Percentiles rank a stretch among this genome's conserved stretches.
phyloP scores from a whole-genome alignment of 306 rosid species.

The Fragaria ananassa region DNA sequence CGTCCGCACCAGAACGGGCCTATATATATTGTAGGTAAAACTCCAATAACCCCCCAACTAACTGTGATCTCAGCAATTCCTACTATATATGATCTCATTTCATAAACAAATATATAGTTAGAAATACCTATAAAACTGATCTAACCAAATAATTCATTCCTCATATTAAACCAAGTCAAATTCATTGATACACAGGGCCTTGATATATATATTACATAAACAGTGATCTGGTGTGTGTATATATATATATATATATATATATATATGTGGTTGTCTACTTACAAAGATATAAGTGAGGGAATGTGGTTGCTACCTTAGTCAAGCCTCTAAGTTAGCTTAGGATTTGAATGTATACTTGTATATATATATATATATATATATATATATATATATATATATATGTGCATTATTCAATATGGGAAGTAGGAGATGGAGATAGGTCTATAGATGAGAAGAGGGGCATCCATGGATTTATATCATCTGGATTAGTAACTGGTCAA shows the following conservation, averaged over 20 bases:
- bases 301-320: too few relatives aligned
- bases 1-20: too few relatives aligned
- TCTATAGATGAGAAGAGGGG: background rate
- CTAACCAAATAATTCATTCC: background rate
- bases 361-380: background rate
- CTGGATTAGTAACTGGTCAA: background rate
- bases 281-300: background rate
- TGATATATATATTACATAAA: too few relatives aligned
- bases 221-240: background rate
- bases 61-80: background rate
- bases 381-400: background rate
- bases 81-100: background rate
- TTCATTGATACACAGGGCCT: background rate
- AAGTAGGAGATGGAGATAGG: background rate
- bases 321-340: background rate
- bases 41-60: background rate
- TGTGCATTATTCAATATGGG: background rate
- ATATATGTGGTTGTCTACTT: background rate
- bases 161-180: background rate
- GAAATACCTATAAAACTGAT: background rate
- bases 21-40: background rate
- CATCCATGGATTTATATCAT: background rate
- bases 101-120: background rate
- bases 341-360: background rate
- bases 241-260: too few relatives aligned